phyloP scores from a whole-genome alignment of 2,329 filamentous ascomycete species.

The Colletotrichum endophyticum region DNA sequence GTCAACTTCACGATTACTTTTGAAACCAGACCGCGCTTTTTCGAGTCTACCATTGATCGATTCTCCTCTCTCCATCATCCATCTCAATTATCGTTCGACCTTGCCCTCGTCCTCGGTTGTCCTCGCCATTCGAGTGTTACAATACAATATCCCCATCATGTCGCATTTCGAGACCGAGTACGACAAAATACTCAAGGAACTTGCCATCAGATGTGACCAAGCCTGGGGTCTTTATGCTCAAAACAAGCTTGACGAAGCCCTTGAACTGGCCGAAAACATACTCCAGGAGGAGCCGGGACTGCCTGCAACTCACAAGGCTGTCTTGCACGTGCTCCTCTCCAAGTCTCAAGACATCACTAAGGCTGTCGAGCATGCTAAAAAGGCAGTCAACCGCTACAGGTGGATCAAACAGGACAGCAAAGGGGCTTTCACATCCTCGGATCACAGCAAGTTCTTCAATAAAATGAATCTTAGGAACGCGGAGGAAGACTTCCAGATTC shows the following conservation, averaged over 20 bases:
- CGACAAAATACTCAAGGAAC: background rate
- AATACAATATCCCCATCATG: background rate
- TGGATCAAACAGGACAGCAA: background rate
- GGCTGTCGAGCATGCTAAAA: background rate
- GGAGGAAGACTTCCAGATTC: background rate
- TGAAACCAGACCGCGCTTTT: background rate
- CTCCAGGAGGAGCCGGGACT: background rate
- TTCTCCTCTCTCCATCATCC: background rate
- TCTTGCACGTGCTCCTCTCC: background rate
- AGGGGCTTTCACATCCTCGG: background rate
- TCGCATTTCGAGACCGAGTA: background rate
- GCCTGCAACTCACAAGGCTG: background rate
- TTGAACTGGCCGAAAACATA: background rate
- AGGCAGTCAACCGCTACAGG: background rate
- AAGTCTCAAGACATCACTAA: background rate
- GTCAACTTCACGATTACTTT: background rate
- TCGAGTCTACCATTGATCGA: background rate
- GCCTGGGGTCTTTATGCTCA: background rate
- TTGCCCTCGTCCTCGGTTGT: fast-evolving
- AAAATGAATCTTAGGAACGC: background rate
- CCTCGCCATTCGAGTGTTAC: background rate
- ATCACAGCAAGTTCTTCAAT: background rate
- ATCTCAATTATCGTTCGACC: background rate
- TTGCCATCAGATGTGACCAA: background rate
- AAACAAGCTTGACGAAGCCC: background rate